Conservation (phyloP, 2,329 filamentous ascomycete genomes). For the Alternaria atra region DNA sequence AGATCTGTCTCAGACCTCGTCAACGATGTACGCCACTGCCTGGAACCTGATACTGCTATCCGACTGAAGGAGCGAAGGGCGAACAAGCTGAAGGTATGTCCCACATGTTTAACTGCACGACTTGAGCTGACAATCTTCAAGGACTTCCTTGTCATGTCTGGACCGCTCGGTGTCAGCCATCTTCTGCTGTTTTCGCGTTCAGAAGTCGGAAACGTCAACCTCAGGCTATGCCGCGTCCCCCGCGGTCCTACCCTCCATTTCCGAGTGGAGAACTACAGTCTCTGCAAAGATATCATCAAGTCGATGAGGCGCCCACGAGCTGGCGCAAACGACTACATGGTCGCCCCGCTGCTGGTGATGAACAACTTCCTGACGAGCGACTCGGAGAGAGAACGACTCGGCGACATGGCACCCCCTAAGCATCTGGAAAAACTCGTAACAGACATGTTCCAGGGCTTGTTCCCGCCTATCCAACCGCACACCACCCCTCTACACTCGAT, state of each 20-base stretch:
- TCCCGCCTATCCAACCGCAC: constrained; percentile 94
- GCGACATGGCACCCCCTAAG: constrained; percentile 76
- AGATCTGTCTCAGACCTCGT: constrained; percentile 90
- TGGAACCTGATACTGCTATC: constrained; percentile 94
- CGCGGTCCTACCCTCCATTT: constrained; percentile 94
- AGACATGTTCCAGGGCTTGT: constrained; percentile 94
- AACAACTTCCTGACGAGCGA: constrained; percentile 87
- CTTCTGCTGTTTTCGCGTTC: constrained; percentile 92
- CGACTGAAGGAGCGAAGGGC: constrained; percentile 70
- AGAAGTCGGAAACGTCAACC: constrained; percentile 87
- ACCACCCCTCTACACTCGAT: constrained; percentile 91
- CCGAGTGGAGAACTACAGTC: constrained; percentile 90
- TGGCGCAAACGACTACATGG: constrained; percentile 81
- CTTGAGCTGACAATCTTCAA: constrained; percentile 84
- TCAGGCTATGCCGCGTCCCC: constrained; percentile 86
- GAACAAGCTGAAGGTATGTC: constrained; percentile 16
- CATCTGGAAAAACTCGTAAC: constrained; percentile 93
- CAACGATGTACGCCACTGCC: constrained; percentile 87
- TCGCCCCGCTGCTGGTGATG: constrained; percentile 93
- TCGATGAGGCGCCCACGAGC: constrained; percentile 84
- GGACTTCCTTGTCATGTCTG: constrained; percentile 96
- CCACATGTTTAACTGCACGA: constrained; percentile 67
- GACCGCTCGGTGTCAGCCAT: constrained; percentile 91
- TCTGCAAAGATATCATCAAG: constrained; percentile 88
- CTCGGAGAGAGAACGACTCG: constrained; percentile 38